A percentile compares a stretch with the other conserved stretches of the same genome.
phyloP scores from a whole-genome alignment of 495 filamentous ascomycete species.

The Xylaria scruposa region DNA sequence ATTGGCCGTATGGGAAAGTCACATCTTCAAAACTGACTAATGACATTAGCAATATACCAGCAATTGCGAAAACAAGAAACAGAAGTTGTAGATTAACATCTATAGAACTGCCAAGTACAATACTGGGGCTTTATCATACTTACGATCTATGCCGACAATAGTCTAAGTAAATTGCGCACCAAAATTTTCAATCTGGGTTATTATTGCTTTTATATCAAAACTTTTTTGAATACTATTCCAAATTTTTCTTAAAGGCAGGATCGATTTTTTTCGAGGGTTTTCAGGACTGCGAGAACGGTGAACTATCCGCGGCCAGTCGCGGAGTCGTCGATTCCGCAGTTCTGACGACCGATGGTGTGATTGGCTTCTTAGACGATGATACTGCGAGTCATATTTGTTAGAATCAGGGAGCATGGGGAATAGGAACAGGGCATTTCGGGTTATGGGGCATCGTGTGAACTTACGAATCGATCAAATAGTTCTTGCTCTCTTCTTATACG shows the following conservation, averaged over 20 bases:
- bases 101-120: background rate
- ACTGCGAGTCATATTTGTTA: background rate
- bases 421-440: background rate
- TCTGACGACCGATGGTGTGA: background rate
- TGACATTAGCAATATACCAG: background rate
- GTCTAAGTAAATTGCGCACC: background rate
- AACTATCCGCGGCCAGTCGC: background rate
- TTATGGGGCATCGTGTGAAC: background rate
- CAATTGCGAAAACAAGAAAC: background rate
- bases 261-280: background rate
- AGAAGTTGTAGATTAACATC: background rate
- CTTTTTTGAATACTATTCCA: slow-evolving; percentile 2
- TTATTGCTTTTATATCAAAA: background rate
- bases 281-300: background rate
- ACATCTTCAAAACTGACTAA: background rate
- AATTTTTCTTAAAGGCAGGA: background rate
- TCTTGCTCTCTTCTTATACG: background rate
- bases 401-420: background rate
- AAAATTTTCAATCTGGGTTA: background rate
- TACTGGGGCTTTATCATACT: background rate
- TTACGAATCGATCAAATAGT: background rate
- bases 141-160: background rate
- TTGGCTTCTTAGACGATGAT: background rate
- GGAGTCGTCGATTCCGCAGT: background rate
- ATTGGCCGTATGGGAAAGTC: background rate